Evolutionary conservation across 1,139 yeast genomes (phyloP), one percentile per base, ranked within the genome.

Genomic region (Pichia sp.): DNA sequence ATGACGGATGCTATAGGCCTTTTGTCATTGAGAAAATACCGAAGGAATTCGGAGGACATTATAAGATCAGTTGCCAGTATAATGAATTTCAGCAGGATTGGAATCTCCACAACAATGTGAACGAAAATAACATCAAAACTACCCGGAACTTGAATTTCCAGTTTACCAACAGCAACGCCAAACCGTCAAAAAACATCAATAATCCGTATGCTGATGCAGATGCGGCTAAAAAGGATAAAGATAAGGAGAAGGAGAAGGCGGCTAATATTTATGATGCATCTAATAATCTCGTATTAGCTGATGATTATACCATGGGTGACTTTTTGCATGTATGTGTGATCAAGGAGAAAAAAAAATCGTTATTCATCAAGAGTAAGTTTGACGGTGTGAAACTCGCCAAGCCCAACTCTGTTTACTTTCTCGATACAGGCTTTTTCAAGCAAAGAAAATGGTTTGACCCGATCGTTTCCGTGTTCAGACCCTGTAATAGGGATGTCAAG

Each of bases 381-480:
- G 67, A 67, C 52, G 66, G 68, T 33, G 58, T 68, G 33, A 67
- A 70, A 58, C 55, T 66, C 46, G 62, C 67, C 20, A 65, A 71
- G 58, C 64, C 66, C 29, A 67, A 71, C 45, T 71, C 74, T 20
- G 66, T 73, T 2, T 76, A 74, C 59, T 69, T 73, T 50, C 51
- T 61, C 53, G 61, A 65, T 47, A 50, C 57, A 2, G 44, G 52
- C 5, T 55, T 51, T 44, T 56, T 55, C 24, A 51, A 54, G 10
- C 42, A 50, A 16, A 38, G 48, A 43, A 56, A 58, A 46, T 64
- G 69, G 67, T 63, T 59, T 53, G 64, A 75, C 67, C 64, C 78
- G 71, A 31, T 80, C 0, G 57, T 80, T 46, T 79, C 79, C 0
- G 64, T 80, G 52, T 82, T 80, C 60, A 71, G 87, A 57, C 86